phyloP scores from a whole-genome alignment of 2,329 filamentous ascomycete genomes.

The Fusarium beomiforme region DNA sequence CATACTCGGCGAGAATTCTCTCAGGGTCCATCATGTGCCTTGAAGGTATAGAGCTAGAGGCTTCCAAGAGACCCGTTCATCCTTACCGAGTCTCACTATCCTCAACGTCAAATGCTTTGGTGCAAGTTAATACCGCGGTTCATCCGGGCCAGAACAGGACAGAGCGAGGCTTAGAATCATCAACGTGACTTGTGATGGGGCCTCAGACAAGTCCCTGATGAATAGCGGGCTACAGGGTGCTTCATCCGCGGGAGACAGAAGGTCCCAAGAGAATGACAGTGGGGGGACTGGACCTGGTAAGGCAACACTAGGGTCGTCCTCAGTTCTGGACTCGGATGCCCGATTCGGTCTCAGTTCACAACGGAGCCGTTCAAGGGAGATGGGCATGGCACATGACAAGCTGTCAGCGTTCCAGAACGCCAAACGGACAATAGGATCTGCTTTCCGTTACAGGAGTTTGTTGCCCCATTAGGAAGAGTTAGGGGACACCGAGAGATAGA shows the following conservation, averaged over 20 bases:
- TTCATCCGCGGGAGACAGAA: constrained; percentile 36
- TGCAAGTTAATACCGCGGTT: constrained; percentile 36
- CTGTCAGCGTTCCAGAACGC: constrained; percentile 39
- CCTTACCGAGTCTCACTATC: constrained; percentile 10
- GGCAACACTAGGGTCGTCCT: constrained; percentile 16
- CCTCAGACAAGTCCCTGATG: constrained; percentile 37
- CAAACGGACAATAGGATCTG: constrained; percentile 25
- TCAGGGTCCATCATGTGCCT: constrained; percentile 34
- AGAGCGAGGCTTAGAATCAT: constrained; percentile 34
- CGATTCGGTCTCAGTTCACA: constrained; percentile 29
- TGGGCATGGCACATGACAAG: constrained; percentile 29
- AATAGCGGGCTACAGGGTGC: constrained; percentile 40
- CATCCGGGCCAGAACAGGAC: constrained; percentile 36
- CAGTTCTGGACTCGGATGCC: constrained; percentile 34
- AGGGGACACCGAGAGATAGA: constrained; percentile 23
- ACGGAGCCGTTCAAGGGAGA: constrained; percentile 33
- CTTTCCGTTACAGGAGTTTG: constrained; percentile 8
- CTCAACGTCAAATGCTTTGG: constrained; percentile 13
- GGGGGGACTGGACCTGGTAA: constrained; percentile 15
- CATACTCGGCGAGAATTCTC: constrained; percentile 8
- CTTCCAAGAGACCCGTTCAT: constrained; percentile 24
- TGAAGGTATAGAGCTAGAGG: constrained; percentile 15
- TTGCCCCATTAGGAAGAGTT: constrained; percentile 15
- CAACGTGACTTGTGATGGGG: constrained; percentile 41
- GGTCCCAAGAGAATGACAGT: constrained; percentile 27